These are phyloP conservation scores for Ceratocystis eucalypticola DNA, from an alignment of 2,329 filamentous ascomycete species.

Conservation along the genomic window DNA sequence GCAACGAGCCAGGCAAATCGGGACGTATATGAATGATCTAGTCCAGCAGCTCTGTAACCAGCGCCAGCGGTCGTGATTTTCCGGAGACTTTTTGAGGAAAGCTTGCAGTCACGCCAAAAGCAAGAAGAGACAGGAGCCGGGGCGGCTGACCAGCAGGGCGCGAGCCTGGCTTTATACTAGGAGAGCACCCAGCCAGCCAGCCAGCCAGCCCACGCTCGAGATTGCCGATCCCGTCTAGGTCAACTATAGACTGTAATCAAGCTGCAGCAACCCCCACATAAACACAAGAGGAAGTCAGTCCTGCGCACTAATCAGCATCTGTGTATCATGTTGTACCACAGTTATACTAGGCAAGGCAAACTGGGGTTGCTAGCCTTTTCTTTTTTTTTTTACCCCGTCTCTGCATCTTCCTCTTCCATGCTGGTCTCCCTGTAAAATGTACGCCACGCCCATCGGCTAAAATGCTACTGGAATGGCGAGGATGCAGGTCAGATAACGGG, in stretches of 20 bases:
- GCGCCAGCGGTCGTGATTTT: neutral
- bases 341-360: neutral
- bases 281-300: neutral
- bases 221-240: neutral
- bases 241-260: neutral
- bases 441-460: neutral
- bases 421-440: neutral
- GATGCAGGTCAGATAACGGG: neutral
- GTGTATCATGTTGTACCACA: neutral
- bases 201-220: neutral
- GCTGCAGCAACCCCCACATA: neutral
- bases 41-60: neutral
- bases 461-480: neutral
- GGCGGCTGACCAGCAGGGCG: neutral
- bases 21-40: neutral
- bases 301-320: neutral
- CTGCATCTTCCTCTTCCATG: neutral
- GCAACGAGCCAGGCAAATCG: neutral
- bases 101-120: neutral
- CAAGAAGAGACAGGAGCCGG: neutral
- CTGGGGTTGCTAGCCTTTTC: neutral
- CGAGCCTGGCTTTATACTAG: neutral
- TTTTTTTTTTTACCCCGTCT: neutral
- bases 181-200: neutral
- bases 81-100: neutral